Conservation (phyloP, 2,329 filamentous ascomycete genomes). For the Xylaria sp. region DNA sequence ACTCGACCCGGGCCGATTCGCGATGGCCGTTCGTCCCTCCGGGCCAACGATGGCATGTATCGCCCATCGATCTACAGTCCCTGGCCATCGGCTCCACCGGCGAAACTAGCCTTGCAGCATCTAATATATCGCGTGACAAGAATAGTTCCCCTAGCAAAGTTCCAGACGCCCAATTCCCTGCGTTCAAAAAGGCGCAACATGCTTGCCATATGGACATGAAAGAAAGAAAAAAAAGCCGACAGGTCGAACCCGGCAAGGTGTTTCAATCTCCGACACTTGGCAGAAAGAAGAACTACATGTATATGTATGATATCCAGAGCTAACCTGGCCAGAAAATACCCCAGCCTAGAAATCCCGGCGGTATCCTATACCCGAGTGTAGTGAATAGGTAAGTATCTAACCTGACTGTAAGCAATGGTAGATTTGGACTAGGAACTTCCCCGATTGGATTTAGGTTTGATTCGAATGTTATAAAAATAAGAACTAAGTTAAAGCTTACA, state of each 20-base stretch:
- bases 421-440: not conserved
- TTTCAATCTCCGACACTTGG: conserved; percentile 5
- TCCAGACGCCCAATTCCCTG: conserved; percentile 26
- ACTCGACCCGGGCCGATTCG: conserved; percentile 34
- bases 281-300: not conserved
- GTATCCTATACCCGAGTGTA: not conserved
- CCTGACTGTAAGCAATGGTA: not conserved
- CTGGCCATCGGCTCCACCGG: conserved; percentile 43
- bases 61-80: conserved; percentile 33
- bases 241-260: not conserved
- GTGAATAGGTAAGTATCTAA: not conserved
- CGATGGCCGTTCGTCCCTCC: conserved; percentile 23
- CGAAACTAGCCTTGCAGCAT: conserved; percentile 34
- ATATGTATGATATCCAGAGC: not conserved
- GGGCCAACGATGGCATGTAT: conserved; percentile 18
- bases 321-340: not conserved
- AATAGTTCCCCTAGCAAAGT: conserved; percentile 28
- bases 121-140: conserved; percentile 35
- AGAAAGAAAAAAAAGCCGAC: not conserved
- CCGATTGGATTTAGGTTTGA: not conserved
- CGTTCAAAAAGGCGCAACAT: conserved; percentile 9
- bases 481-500: not conserved
- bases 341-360: not conserved
- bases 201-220: conserved; percentile 11
- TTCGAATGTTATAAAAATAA: not conserved